These are phyloP conservation scores for Toxoplasma gondii DNA, from an alignment of 169 alveolate genomes.

Conservation along the genomic window DNA sequence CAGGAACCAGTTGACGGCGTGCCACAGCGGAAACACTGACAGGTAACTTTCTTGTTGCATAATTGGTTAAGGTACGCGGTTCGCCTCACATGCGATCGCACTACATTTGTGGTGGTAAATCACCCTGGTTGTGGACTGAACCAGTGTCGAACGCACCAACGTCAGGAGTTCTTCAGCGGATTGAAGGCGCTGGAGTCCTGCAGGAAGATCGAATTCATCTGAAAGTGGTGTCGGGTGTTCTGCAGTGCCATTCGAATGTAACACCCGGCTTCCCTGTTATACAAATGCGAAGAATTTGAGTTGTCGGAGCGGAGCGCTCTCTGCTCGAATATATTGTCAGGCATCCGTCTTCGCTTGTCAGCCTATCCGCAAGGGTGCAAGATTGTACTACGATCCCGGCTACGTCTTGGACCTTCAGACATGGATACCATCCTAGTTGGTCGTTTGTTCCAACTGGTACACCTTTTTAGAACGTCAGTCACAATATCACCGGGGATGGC, in stretches of 20 bases:
- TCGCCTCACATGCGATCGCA: background rate
- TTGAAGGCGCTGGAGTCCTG: slow-evolving; percentile 53
- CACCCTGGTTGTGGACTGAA: background rate
- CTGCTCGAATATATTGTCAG: no score
- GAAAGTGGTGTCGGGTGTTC: background rate
- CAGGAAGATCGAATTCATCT: background rate
- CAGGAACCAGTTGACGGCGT: no score
- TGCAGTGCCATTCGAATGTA: background rate
- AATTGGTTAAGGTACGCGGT: background rate
- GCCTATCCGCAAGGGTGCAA: background rate
- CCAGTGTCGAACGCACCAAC: slow-evolving; percentile 22
- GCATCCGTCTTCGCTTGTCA: no score
- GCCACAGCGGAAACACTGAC: no score
- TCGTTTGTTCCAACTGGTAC: background rate
- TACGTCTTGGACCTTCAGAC: background rate
- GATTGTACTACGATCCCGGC: background rate
- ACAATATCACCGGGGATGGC: no score
- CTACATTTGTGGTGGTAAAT: background rate
- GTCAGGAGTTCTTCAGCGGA: slow-evolving; percentile 61
- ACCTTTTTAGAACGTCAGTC: no score
- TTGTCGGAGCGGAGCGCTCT: no score
- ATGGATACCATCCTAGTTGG: background rate
- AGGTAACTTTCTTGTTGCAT: background rate
- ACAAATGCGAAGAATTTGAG: background rate
- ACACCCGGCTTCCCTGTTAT: background rate